A percentile compares a stretch with the other conserved stretches of the same genome.
These are phyloP conservation scores for Ceratocystis diversiconidia DNA, from an alignment of 2,329 filamentous ascomycete genomes.

Conservation along the genomic window DNA sequence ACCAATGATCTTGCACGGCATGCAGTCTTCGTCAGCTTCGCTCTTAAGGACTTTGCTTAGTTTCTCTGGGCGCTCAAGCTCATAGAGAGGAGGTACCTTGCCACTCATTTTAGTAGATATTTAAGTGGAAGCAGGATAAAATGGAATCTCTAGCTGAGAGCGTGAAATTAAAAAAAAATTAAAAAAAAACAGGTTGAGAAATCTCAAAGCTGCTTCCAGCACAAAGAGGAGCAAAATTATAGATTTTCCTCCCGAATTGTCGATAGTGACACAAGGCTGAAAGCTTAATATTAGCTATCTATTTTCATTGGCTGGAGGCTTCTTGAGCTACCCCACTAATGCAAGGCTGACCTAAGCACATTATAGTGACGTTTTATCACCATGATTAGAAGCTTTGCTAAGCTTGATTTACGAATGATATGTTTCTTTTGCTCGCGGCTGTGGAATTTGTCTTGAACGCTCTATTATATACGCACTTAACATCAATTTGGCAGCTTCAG, in stretches of 20 bases:
- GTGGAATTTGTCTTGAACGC: background rate
- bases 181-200: background rate
- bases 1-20: constrained; percentile 59
- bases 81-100: constrained; percentile 33
- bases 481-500: background rate
- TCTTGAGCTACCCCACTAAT: background rate
- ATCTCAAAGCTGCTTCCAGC: background rate
- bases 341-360: background rate
- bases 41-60: constrained; percentile 43
- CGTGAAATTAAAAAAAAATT: background rate
- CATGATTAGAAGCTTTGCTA: background rate
- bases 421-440: background rate
- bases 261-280: constrained; percentile 1
- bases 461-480: background rate
- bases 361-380: background rate
- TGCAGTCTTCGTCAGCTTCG: constrained; percentile 51
- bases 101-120: constrained; percentile 1
- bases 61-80: constrained; percentile 46
- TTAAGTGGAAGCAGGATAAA: background rate
- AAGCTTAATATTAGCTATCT: background rate
- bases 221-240: background rate
- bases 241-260: background rate
- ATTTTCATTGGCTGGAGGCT: background rate
- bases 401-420: background rate
- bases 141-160: background rate